Conservation (phyloP, 768 basidiomycete species). For the Agaricus blazei region DNA sequence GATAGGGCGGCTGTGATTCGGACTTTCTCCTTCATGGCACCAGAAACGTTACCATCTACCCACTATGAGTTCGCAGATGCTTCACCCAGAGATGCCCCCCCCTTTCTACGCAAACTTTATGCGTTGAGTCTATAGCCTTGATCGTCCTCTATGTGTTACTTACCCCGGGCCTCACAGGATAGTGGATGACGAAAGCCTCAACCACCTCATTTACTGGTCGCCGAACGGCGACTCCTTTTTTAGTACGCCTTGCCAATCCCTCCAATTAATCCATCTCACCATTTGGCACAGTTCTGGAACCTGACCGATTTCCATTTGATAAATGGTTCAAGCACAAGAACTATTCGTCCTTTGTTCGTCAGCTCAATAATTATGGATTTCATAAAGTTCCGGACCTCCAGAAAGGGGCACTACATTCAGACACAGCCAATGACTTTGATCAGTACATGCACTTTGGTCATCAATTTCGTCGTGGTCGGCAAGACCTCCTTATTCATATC, state of each 20-base stretch:
- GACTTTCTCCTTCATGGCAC: too few species aligned
- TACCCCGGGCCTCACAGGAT: conserved; percentile 48
- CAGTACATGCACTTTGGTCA: conserved; percentile 79
- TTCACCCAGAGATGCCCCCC: conserved; percentile 37
- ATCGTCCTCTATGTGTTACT: conserved; percentile 6
- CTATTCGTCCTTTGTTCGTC: conserved; percentile 87
- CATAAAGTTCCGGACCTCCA: conserved; percentile 97
- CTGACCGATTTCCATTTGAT: conserved; percentile 87
- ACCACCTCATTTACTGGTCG: conserved; percentile 88
- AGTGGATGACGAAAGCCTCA: conserved; percentile 81
- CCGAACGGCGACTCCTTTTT: conserved; percentile 90
- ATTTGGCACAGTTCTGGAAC: conserved; percentile 47
- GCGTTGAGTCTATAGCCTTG: conserved; percentile 41
- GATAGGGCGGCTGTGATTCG: too few species aligned
- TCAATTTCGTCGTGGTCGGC: conserved; percentile 82
- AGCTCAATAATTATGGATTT: conserved; percentile 95
- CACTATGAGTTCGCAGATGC: too few species aligned
- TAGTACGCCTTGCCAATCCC: conserved; percentile 38
- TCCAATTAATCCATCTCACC: background rate
- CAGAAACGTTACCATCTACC: too few species aligned
- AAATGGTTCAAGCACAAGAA: conserved; percentile 99
- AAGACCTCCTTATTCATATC: conserved; percentile 82
- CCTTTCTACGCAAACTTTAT: conserved; percentile 90
- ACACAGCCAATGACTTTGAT: conserved; percentile 77
- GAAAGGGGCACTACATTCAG: conserved; percentile 84